Conservation (phyloP, 169 alveolate species). For the Eimeria brunetti region DNA sequence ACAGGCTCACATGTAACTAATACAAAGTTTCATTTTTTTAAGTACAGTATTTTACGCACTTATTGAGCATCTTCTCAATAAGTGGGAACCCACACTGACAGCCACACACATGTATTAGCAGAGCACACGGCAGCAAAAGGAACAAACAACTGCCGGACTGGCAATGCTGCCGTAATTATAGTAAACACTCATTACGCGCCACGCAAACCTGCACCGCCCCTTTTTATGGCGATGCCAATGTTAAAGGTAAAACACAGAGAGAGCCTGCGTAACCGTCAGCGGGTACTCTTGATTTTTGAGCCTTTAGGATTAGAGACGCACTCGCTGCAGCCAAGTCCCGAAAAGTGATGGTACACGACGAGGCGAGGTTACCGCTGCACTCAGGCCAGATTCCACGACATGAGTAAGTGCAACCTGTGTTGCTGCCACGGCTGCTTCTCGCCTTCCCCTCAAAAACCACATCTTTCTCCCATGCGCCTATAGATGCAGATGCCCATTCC, state of each 20-base stretch:
- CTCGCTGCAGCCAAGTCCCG: background rate
- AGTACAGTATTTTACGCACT: too few species aligned
- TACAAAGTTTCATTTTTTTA: too few species aligned
- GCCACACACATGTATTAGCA: too few species aligned
- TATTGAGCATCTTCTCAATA: too few species aligned
- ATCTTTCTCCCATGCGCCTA: background rate
- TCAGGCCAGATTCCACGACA: background rate
- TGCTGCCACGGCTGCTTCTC: background rate
- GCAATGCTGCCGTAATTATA: too few species aligned
- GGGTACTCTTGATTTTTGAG: background rate
- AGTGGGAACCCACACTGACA: too few species aligned
- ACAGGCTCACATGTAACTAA: too few species aligned
- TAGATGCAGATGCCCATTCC: background rate
- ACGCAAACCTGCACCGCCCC: background rate
- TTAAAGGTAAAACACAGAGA: background rate
- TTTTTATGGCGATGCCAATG: background rate
- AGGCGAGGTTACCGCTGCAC: background rate
- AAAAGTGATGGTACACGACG: background rate
- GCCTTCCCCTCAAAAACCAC: background rate
- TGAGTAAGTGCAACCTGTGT: background rate
- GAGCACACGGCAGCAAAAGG: too few species aligned
- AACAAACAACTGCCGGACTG: too few species aligned
- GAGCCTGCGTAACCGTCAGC: background rate
- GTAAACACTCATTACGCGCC: too few species aligned
- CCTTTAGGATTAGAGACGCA: background rate